Percentiles rank a stretch among this genome's conserved stretches.
Conservation (phyloP, 1,284 basidiomycete genomes). For the Rhodotorula sp. region DNA sequence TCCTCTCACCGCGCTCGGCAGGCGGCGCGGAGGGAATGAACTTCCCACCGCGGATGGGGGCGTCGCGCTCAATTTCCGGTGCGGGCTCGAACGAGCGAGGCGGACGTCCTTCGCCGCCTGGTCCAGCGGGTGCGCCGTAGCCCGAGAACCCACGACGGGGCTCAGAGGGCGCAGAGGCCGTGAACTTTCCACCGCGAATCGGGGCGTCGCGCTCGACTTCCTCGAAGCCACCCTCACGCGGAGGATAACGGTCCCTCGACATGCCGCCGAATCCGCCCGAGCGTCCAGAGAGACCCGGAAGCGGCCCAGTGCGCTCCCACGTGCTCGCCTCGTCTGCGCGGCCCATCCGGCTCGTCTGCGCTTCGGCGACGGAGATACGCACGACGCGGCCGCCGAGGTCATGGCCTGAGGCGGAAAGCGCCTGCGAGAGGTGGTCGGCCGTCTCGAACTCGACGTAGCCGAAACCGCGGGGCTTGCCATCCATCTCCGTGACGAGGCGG, state of each 20-base stretch:
- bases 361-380: conserved; percentile 91
- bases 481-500: conserved; percentile 85
- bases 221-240: conserved; percentile 29
- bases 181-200: conserved; percentile 52
- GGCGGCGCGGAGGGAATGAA: conserved; percentile 48
- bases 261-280: conserved; percentile 31
- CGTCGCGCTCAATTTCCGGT: conserved; percentile 48
- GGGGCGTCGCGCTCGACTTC: conserved; percentile 50
- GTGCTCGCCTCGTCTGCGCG: conserved; percentile 39
- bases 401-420: conserved; percentile 61
- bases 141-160: conserved; percentile 3
- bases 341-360: conserved; percentile 62
- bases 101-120: conserved; percentile 31
- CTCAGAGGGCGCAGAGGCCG: conserved; percentile 45
- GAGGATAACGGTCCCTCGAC: conserved; percentile 15
- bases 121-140: conserved; percentile 6
- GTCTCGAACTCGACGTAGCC: conserved; percentile 93
- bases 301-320: conserved; percentile 42
- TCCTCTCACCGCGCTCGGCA: conserved; percentile 11
- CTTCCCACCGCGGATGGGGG: conserved; percentile 51
- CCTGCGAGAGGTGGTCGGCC: conserved; percentile 78
- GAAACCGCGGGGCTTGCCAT: conserved; percentile 92
- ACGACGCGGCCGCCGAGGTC: conserved; percentile 75
- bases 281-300: conserved; percentile 41
- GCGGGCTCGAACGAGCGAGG: conserved; percentile 19